A percentile compares a stretch with the other conserved stretches of the same genome.
These are phyloP conservation scores for Fusarium subglutinans DNA, from an alignment of 2,329 filamentous ascomycete species.

Conservation along the genomic window DNA sequence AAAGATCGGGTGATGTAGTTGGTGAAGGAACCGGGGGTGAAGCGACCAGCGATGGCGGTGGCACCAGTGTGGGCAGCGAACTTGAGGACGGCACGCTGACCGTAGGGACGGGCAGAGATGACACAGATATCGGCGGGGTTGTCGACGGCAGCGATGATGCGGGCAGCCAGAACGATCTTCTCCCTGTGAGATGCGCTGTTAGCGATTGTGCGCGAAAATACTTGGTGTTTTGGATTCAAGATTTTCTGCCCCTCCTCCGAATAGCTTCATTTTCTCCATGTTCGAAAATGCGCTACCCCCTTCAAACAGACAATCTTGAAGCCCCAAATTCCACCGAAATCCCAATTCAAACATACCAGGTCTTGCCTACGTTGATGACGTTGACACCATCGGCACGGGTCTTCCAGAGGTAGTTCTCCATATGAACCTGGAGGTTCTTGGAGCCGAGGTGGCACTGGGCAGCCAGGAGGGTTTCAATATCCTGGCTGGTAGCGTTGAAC, in stretches of 20 bases:
- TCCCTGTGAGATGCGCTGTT: conserved; percentile 70
- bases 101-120: conserved; percentile 99
- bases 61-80: conserved; percentile 99
- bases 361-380: conserved; percentile 99
- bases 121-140: conserved; percentile 99
- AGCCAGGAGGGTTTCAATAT: conserved; percentile 99
- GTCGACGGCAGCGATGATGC: conserved; percentile 98
- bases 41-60: conserved; percentile 97
- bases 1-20: conserved; percentile 99
- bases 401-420: conserved; percentile 99
- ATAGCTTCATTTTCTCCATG: conserved; percentile 18
- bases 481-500: conserved; percentile 97
- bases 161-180: conserved; percentile 98
- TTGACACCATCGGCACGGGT: conserved; percentile 98
- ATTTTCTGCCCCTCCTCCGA: conserved; percentile 29
- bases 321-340: neutral
- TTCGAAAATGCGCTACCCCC: neutral
- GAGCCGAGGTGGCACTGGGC: conserved; percentile 96
- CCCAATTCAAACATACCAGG: conserved; percentile 73
- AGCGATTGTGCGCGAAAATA: conserved; percentile 19
- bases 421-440: conserved; percentile 99
- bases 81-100: conserved; percentile 99
- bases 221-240: conserved; percentile 31
- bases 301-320: neutral
- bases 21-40: conserved; percentile 99